Percentiles rank a stretch among this genome's conserved stretches.
Conservation (phyloP, 208 protist species). For the Wallacemonas sp. region DNA sequence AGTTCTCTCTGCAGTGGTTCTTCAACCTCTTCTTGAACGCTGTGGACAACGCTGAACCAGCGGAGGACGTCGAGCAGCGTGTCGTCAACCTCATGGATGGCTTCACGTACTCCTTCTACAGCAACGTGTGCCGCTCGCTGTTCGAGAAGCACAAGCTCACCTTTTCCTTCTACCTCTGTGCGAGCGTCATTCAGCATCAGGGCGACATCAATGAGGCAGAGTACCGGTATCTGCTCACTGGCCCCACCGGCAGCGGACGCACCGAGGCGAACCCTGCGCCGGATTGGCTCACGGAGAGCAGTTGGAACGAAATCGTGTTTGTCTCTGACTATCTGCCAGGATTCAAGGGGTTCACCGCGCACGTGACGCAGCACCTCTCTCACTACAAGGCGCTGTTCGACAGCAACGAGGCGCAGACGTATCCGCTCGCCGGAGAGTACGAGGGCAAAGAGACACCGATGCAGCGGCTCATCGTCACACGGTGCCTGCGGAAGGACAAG, state of each 20-base stretch:
- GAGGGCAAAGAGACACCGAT: conserved; percentile 80
- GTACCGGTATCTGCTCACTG: conserved; percentile 92
- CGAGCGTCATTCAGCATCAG: conserved; percentile 80
- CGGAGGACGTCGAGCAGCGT: conserved; percentile 72
- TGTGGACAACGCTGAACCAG: conserved; percentile 63
- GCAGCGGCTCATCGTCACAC: conserved; percentile 93
- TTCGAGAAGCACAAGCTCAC: conserved; percentile 98
- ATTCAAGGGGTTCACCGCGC: conserved; percentile 81
- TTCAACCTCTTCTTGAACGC: conserved; percentile 94
- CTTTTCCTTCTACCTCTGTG: conserved; percentile 97
- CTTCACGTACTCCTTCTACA: conserved; percentile 97
- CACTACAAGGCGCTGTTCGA: conserved; percentile 95
- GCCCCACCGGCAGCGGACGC: conserved; percentile 61
- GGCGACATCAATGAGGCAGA: conserved; percentile 83
- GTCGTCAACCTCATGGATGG: conserved; percentile 92
- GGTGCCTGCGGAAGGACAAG: conserved; percentile 97
- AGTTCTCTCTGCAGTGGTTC: conserved; percentile 98
- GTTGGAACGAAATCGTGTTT: conserved; percentile 94
- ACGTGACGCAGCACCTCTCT: conserved; percentile 74
- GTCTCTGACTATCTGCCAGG: conserved; percentile 64
- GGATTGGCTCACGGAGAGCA: conserved; percentile 93
- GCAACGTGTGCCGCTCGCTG: conserved; percentile 97
- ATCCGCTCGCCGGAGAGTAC: conserved; percentile 83
- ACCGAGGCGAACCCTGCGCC: conserved; percentile 83
- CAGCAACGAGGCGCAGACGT: conserved; percentile 71